Evolutionary conservation across 1,284 basidiomycete genomes (phyloP).

Genomic region (Moesziomyces sp.): DNA sequence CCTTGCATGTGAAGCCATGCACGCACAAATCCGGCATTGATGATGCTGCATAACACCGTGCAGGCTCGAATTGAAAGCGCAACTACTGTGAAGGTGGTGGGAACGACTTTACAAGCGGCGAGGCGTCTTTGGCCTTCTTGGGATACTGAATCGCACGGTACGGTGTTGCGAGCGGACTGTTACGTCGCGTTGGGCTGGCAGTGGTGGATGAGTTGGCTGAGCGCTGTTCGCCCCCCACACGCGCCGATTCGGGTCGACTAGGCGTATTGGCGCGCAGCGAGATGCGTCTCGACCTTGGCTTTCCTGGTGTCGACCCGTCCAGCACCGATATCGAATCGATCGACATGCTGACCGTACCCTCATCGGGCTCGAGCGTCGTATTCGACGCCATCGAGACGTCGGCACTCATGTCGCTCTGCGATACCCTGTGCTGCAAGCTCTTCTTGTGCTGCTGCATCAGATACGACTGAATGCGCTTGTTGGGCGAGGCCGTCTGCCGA

Average conservation of each 20-base stretch:
- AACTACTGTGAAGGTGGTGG: slow-evolving; percentile 1
- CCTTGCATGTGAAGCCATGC: too few relatives aligned
- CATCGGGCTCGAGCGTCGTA: slow-evolving; percentile 15
- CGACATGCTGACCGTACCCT: slow-evolving; percentile 23
- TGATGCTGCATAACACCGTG: too few relatives aligned
- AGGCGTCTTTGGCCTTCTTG: slow-evolving; percentile 17
- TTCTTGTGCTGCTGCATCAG: slow-evolving; percentile 19
- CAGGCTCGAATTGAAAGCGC: too few relatives aligned
- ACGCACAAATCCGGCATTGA: too few relatives aligned
- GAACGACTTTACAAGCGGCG: slow-evolving; percentile 24
- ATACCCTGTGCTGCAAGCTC: slow-evolving; percentile 21
- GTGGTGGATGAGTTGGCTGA: slow-evolving; percentile 19
- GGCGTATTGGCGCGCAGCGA: slow-evolving; percentile 29
- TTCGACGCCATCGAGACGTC: slow-evolving; percentile 28
- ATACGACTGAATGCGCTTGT: slow-evolving; percentile 37
- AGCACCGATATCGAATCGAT: slow-evolving; percentile 21
- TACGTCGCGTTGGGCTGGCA: slow-evolving; percentile 22
- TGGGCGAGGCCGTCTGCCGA: slow-evolving; percentile 37
- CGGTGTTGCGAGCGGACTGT: slow-evolving; percentile 31
- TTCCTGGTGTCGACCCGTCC: slow-evolving; percentile 15
- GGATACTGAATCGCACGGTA: slow-evolving; percentile 33
- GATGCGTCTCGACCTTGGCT: slow-evolving; percentile 27
- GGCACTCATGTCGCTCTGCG: slow-evolving; percentile 18
- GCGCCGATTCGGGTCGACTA: background rate
- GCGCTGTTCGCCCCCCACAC: slow-evolving; percentile 4